phyloP scores from a whole-genome alignment of 2,329 filamentous ascomycete genomes.

The Aspergillus pseudoviridinutans region DNA sequence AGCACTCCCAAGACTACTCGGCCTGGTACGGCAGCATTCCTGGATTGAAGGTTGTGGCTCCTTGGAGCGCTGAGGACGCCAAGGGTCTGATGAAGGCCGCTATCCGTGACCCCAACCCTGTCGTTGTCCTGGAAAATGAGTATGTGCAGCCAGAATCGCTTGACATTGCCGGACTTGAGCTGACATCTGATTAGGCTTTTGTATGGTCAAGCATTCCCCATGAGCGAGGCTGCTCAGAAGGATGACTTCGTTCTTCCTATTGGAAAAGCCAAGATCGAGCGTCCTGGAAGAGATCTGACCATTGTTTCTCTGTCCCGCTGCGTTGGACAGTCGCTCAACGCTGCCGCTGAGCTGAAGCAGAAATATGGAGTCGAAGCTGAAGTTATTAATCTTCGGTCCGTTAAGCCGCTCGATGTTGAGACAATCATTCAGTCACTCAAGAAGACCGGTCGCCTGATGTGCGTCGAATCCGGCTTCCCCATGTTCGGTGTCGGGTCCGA shows the following conservation, averaged over 20 bases:
- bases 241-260: conserved; percentile 96
- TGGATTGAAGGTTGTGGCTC: conserved; percentile 91
- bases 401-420: conserved; percentile 96
- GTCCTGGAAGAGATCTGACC: conserved; percentile 90
- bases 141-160: conserved; percentile 28
- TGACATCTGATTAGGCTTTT: conserved; percentile 55
- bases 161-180: conserved; percentile 6
- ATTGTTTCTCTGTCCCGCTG: conserved; percentile 93
- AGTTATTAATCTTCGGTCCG: conserved; percentile 94
- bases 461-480: conserved; percentile 93
- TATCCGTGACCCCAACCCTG: conserved; percentile 96
- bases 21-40: conserved; percentile 99
- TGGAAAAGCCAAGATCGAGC: conserved; percentile 99
- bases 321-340: conserved; percentile 84
- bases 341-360: conserved; percentile 87
- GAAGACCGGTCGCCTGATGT: conserved; percentile 92
- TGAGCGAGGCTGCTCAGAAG: conserved; percentile 94
- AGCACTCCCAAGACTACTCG: conserved; percentile 98
- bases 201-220: conserved; percentile 92
- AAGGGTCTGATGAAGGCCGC: conserved; percentile 97
- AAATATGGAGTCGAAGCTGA: conserved; percentile 95
- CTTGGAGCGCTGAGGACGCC: conserved; percentile 96
- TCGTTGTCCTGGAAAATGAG: conserved; percentile 86
- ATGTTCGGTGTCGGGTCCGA: conserved; percentile 90
- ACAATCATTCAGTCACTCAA: conserved; percentile 95